Evolutionary conservation across 257 asterid genomes (phyloP), one percentile per base, ranked within the genome.

Genomic region (Solanum dulcamara): DNA sequence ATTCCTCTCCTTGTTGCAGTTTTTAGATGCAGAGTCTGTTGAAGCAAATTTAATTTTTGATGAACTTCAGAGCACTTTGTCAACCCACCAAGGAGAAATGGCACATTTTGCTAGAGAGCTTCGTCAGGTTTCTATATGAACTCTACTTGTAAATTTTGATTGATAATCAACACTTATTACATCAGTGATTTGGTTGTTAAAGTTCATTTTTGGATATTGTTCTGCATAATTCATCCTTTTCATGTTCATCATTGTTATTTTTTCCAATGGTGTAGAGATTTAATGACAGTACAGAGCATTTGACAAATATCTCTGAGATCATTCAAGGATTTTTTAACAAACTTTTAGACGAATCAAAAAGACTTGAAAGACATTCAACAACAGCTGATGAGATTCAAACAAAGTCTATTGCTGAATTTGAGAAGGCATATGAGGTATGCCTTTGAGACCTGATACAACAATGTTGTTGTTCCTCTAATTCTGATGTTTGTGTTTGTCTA

Each of bases 101-200:
- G 90, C 95, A 70, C 89, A 87, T 28, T 90, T 95, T 85, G 93
- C 95, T 4, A 89, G 94, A 90, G 98, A 94, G 87, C 97, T 95
- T 84, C 96, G 94, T 37, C 94, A 95, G 98, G 98, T 95, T 87
- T 88, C 70, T 81, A 66, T 50, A 38, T 48, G 48, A 12, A 15
- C 84, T 50, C 20, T 18, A 70, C 70, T 84, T 72, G 38, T 60
- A 33, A 83, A 46, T 1, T 81, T 64, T 83, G 75, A 42, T 17
- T 59, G 55, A 60, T 83, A 48, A 55, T 62, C 85, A 82, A 24
- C 74, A 66, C 38, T 42, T 10, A 0, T 42, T 42, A 22, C 30
- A 59, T 67, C 60, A 83, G 30, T 28, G 68, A 51, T 42, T 80
- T 83, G 50, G 38, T 42, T 18, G 33, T 83, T 62, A 13, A 42